Base-by-base conservation (phyloP, 2,329 filamentous ascomycete species). In the Cladophialophora chaetospira region DNA sequence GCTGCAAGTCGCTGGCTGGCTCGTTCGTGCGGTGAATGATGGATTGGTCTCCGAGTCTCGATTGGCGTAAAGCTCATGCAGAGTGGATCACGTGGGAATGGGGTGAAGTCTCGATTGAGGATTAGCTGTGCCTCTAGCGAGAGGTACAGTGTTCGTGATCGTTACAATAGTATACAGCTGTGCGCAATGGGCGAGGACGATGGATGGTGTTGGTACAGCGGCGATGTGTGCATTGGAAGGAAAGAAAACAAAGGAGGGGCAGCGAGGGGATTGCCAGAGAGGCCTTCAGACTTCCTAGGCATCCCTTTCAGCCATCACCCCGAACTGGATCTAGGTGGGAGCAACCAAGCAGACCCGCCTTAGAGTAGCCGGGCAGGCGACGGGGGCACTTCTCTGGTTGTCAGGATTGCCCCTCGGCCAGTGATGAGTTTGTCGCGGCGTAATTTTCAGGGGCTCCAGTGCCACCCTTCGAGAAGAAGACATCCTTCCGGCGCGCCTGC, bases 1-100 rank as follows among this genome's bases (percentile, higher is more conserved):
- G 53, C 52, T 48, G 50, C 33, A 44, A 23, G n/a, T 15, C 15
- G 52, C 36, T 56, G 31, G 55, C 36, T 53, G 45, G 35, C 28
- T 43, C 28, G 40, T 50, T 40, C 48, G 48, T 35, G 35, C 48
- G 48, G 48, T 51, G 53, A 55, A 31, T 47, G 56, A 59, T 58
- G 46, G 46, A n/a, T 48, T 17, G 28, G 45, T 48, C 45, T 48
- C 31, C 47, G 48, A 43, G 48, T 29, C 48, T 58, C 53, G 56
- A 46, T 59, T 55, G 60, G 53, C 53, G 44, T 55, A 49, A 23
- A 53, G 13, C 51, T 29, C 40, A 51, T 42, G 53, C 21, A 26
- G 42, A 51, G 53, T 54, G 46, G 56, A 62, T 62, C 60, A 62
- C 60, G 60, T 62, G 60, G 46, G 21, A 23, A 25, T 31, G 38